Conservation (phyloP, 305 asterid species). For the Petunia hybrid region DNA sequence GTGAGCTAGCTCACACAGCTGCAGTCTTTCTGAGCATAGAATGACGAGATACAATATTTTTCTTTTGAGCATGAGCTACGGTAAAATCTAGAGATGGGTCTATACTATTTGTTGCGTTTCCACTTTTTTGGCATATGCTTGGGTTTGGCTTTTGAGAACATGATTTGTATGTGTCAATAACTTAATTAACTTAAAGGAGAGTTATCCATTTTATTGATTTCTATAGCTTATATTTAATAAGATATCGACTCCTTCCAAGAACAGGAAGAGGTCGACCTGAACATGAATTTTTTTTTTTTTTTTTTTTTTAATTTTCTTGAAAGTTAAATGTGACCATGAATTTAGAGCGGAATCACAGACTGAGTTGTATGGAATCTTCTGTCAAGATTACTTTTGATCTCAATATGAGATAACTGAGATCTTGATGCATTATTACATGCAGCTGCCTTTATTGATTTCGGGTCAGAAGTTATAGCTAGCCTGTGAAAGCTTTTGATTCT, state of each 20-base stretch:
- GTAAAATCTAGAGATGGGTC: constrained; percentile 19
- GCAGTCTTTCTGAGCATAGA: neutral
- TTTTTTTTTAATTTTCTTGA: too few species aligned
- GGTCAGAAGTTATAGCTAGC: constrained; percentile 8
- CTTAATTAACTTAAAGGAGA: neutral
- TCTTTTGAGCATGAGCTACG: constrained; percentile 1
- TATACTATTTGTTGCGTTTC: constrained; percentile 4
- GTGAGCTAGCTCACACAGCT: neutral
- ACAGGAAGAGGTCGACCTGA: neutral
- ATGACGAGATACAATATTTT: constrained; percentile 1
- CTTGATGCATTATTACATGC: neutral
- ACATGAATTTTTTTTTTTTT: neutral
- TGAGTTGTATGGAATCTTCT: neutral
- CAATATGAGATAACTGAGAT: constrained; percentile 11
- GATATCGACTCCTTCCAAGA: neutral
- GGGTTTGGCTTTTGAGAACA: neutral
- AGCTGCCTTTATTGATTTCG: neutral
- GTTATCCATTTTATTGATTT: neutral
- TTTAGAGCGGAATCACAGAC: neutral
- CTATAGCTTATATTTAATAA: neutral
- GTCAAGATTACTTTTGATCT: neutral
- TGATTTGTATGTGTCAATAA: neutral
- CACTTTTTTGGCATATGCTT: neutral
- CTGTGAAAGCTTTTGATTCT: constrained; percentile 1
- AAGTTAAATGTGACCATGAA: neutral